Evolutionary conservation across 192 early-diverging fungal genomes (phyloP).

Genomic region (Coemansia sp.): DNA sequence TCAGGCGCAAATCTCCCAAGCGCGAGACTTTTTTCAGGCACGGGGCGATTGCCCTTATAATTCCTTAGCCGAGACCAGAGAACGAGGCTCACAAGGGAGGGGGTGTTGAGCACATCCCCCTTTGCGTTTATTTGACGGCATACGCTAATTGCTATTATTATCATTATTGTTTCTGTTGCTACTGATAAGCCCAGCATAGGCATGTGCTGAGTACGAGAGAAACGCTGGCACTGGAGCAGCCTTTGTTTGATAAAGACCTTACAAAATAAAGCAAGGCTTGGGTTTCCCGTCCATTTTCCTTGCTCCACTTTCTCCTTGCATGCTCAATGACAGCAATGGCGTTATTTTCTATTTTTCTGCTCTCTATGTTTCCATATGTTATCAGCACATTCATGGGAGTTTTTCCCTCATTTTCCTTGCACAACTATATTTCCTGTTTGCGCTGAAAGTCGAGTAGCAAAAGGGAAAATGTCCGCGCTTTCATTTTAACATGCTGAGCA

Average conservation of each 20-base stretch:
- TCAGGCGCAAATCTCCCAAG: not conserved
- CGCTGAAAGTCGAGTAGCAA: not conserved
- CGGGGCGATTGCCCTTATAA: not conserved
- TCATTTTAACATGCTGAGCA: not conserved
- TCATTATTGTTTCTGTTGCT: too few species aligned
- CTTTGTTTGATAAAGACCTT: not conserved
- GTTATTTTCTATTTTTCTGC: not conserved
- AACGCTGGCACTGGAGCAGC: not conserved
- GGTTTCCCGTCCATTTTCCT: conserved; percentile 6
- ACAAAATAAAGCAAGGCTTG: conserved; percentile 9
- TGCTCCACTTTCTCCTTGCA: conserved; percentile 5
- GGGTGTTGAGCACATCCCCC: not conserved
- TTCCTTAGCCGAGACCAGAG: not conserved
- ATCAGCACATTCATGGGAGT: not conserved
- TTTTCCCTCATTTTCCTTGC: not conserved
- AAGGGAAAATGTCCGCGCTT: conserved; percentile 4
- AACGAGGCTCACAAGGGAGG: not conserved
- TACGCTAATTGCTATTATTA: too few species aligned
- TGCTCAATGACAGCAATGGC: not conserved
- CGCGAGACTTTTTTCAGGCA: not conserved
- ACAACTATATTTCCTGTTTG: not conserved
- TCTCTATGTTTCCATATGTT: not conserved
- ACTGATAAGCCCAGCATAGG: too few species aligned
- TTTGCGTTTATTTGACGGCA: not conserved
- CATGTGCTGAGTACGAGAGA: too few species aligned